Percentiles rank a stretch among this genome's conserved stretches.
phyloP scores from a whole-genome alignment of 2,329 filamentous ascomycete species.

The Fusarium sp. region DNA sequence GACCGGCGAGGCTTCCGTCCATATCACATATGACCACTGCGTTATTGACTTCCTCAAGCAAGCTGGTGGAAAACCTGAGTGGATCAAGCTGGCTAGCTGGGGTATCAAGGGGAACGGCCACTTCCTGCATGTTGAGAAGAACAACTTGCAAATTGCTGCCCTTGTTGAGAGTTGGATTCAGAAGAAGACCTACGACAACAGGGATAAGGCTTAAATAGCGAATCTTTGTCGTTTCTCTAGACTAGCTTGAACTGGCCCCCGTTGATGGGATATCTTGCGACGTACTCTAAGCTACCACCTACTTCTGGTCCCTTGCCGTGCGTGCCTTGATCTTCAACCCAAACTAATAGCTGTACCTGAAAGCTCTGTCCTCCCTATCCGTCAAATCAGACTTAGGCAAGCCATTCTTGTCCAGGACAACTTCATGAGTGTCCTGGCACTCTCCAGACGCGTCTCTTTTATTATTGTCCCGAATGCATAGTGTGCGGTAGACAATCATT shows the following conservation, averaged over 20 bases:
- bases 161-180: constrained; percentile 13
- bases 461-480: neutral
- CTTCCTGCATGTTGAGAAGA: constrained; percentile 35
- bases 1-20: constrained; percentile 31
- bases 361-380: neutral
- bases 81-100: constrained; percentile 19
- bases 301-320: too few species aligned
- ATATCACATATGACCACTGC: constrained; percentile 27
- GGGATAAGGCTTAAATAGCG: neutral
- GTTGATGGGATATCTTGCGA: too few species aligned
- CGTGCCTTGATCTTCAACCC: too few species aligned
- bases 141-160: constrained; percentile 30
- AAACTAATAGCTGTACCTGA: neutral
- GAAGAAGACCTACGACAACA: neutral
- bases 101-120: constrained; percentile 33
- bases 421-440: neutral
- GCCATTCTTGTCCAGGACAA: neutral
- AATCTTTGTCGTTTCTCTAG: neutral
- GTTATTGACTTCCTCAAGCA: constrained; percentile 26
- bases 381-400: constrained; percentile 1
- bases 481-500: neutral
- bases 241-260: neutral
- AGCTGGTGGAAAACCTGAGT: constrained; percentile 25
- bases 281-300: too few species aligned
- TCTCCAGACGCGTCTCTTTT: neutral